Percentiles rank a stretch among this genome's conserved stretches.
These are phyloP conservation scores for Polyporus arcularius DNA, from an alignment of 768 basidiomycete genomes.

Conservation along the genomic window DNA sequence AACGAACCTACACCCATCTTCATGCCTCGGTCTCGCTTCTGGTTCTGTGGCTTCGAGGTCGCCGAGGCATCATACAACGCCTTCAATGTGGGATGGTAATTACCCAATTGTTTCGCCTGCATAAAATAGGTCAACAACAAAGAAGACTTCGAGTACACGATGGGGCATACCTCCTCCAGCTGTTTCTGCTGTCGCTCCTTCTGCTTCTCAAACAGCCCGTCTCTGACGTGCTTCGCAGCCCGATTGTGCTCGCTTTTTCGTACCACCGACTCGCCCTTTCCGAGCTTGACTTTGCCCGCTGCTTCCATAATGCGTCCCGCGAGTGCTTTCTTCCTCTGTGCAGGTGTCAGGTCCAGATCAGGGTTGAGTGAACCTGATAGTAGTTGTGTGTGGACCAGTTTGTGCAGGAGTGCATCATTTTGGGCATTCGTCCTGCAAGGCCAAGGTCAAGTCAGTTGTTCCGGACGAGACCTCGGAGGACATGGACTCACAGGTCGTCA, in stretches of 20 bases:
- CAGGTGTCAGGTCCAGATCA: slow-evolving; percentile 61
- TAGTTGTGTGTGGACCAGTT: slow-evolving; percentile 76
- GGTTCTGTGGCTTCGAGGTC: slow-evolving; percentile 29
- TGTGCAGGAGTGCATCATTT: slow-evolving; percentile 79
- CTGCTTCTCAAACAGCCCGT: slow-evolving; percentile 66
- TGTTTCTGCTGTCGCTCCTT: slow-evolving; percentile 52
- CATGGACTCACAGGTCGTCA: slow-evolving; percentile 50
- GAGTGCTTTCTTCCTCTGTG: slow-evolving; percentile 71
- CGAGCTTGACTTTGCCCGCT: slow-evolving; percentile 65
- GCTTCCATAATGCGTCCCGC: slow-evolving; percentile 79
- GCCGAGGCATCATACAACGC: slow-evolving; percentile 53
- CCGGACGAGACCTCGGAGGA: background rate
- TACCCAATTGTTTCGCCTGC: slow-evolving; percentile 82
- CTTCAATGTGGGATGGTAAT: slow-evolving; percentile 81
- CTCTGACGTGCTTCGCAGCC: slow-evolving; percentile 71
- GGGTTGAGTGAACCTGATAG: slow-evolving; percentile 71
- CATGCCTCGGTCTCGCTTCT: slow-evolving; percentile 63
- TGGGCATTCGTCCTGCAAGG: slow-evolving; percentile 63
- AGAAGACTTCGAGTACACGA: background rate
- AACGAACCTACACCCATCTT: slow-evolving; percentile 82
- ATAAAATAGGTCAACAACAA: background rate
- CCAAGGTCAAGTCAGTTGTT: background rate
- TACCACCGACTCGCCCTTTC: slow-evolving; percentile 69
- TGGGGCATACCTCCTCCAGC: slow-evolving; percentile 63
- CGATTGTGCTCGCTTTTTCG: slow-evolving; percentile 65